These are phyloP conservation scores for Phaeosphaeria sp. DNA, from an alignment of 2,329 filamentous ascomycete genomes.

Conservation along the genomic window DNA sequence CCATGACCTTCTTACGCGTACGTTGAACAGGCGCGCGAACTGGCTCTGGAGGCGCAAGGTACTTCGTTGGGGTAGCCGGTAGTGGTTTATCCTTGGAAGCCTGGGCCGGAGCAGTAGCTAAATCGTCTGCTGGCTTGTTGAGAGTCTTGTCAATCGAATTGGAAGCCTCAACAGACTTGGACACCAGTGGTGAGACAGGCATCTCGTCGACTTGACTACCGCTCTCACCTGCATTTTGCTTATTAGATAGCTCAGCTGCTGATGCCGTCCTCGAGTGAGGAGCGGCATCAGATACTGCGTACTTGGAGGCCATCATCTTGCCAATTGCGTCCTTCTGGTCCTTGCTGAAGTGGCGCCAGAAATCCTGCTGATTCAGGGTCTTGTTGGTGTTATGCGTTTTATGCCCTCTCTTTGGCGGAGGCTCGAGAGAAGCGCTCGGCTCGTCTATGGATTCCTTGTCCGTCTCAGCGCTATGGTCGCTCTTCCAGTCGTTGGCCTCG, in stretches of 20 bases:
- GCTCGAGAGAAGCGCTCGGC: conserved; percentile 19
- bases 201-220: conserved; percentile 27
- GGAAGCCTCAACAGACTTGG: conserved; percentile 21
- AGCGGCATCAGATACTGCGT: conserved; percentile 43
- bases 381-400: conserved; percentile 53
- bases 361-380: conserved; percentile 58
- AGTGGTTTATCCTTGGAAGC: conserved; percentile 9
- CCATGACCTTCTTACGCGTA: conserved; percentile 52
- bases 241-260: conserved; percentile 16
- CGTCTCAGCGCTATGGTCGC: conserved; percentile 72
- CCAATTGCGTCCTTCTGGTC: conserved; percentile 46
- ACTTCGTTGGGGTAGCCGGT: conserved; percentile 12
- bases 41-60: conserved; percentile 24
- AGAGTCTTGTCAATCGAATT: conserved; percentile 27
- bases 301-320: conserved; percentile 51
- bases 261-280: conserved; percentile 43
- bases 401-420: conserved; percentile 47
- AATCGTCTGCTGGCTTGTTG: conserved; percentile 15
- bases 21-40: conserved; percentile 39
- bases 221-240: conserved; percentile 18
- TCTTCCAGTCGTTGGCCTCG: conserved; percentile 82
- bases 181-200: conserved; percentile 26
- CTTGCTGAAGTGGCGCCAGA: conserved; percentile 53
- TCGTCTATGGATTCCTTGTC: conserved; percentile 52
- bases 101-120: conserved; percentile 4